Evolutionary conservation across 2,329 filamentous ascomycete genomes (phyloP).

Genomic region (Verticillium longisporum): DNA sequence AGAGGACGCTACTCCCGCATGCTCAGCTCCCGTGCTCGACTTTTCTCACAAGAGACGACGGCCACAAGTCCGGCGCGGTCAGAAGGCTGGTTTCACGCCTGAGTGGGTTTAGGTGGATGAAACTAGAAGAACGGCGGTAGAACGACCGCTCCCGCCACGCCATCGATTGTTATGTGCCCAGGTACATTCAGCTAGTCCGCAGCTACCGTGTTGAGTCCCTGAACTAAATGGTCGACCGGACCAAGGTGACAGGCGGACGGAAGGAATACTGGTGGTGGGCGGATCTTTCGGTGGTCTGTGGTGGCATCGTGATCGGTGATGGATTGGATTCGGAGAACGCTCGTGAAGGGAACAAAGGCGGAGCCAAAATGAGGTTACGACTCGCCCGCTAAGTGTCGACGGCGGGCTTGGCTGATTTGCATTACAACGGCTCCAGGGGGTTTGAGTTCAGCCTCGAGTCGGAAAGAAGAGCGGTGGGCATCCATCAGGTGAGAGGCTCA

Average conservation of each 20-base stretch:
- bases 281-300: background rate
- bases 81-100: background rate
- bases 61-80: background rate
- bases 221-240: background rate
- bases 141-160: background rate
- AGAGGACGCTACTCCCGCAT: background rate
- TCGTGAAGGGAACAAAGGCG: background rate
- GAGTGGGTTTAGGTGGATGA: background rate
- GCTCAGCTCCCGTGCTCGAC: background rate
- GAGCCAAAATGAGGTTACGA: background rate
- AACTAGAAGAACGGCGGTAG: background rate
- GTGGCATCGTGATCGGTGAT: background rate
- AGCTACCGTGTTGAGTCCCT: background rate
- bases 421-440: background rate
- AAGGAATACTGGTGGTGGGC: background rate
- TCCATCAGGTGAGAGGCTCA: background rate
- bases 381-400: background rate
- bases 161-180: background rate
- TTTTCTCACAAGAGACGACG: background rate
- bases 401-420: background rate
- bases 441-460: background rate
- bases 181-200: background rate
- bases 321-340: background rate
- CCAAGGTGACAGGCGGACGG: background rate
- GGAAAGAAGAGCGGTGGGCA: background rate